phyloP scores from a whole-genome alignment of 2,329 filamentous ascomycete species.

The Penicillium italicum region DNA sequence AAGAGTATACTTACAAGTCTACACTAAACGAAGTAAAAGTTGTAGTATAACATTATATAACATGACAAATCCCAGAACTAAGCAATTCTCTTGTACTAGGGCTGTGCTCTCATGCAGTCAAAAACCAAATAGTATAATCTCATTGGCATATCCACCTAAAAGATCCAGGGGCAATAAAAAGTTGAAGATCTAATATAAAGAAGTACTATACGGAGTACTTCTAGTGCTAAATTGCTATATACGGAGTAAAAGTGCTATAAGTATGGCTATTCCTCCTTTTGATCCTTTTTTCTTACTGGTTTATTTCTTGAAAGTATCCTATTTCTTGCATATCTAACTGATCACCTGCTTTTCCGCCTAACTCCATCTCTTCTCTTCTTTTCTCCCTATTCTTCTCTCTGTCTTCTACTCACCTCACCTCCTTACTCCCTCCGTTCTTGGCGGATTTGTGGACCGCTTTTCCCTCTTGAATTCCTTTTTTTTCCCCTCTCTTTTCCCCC shows the following conservation, averaged over 20 bases:
- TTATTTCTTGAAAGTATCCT: not conserved
- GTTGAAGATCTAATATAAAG: constrained; percentile 1
- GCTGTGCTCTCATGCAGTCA: not conserved
- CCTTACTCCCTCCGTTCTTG: constrained; percentile 23
- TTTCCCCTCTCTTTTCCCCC: not conserved
- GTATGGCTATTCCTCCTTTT: not conserved
- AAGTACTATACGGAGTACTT: not conserved
- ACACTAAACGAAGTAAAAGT: too few relatives aligned
- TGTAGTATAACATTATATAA: too few relatives aligned
- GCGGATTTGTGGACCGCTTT: constrained; percentile 17
- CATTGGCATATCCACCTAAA: not conserved
- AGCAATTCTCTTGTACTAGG: not conserved
- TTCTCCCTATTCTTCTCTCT: not conserved
- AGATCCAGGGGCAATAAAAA: not conserved
- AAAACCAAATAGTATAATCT: not conserved
- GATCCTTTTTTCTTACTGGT: not conserved
- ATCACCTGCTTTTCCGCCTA: not conserved
- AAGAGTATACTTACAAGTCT: too few relatives aligned
- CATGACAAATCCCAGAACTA: not conserved
- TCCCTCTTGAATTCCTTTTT: constrained; percentile 15
- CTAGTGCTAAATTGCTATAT: too few relatives aligned
- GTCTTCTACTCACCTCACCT: not conserved
- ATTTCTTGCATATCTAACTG: not conserved
- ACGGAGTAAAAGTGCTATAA: not conserved
- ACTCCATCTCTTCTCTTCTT: not conserved